Evolutionary conservation across 495 filamentous ascomycete genomes (phyloP).

Genomic region (Aspergillus ostianus): DNA sequence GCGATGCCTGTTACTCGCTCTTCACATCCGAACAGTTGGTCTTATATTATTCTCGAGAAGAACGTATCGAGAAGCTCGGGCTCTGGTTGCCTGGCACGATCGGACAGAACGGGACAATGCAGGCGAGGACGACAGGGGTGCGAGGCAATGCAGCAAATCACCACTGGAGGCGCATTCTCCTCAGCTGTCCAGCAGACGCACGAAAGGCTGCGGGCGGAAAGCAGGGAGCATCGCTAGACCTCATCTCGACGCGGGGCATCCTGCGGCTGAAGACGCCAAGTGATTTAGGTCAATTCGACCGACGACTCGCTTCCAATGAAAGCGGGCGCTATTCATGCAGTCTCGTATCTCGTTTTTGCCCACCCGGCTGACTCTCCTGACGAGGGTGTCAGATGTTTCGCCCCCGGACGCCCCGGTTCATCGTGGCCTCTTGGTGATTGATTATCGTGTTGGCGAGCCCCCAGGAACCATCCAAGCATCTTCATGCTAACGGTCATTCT

Average conservation of each 20-base stretch:
- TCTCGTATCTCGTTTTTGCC: background rate
- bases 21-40: background rate
- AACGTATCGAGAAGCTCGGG: background rate
- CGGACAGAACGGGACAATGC: background rate
- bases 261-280: background rate
- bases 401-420: too few species aligned
- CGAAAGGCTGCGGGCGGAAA: background rate
- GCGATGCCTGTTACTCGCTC: background rate
- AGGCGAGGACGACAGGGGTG: background rate
- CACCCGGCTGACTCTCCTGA: background rate
- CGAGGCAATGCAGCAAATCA: background rate
- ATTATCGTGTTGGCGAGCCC: background rate
- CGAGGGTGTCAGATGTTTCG: background rate
- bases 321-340: background rate
- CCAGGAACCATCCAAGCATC: background rate
- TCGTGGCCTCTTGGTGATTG: background rate
- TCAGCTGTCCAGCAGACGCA: background rate
- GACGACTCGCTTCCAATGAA: background rate
- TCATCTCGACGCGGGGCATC: background rate
- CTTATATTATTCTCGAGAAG: background rate
- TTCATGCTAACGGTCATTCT: background rate
- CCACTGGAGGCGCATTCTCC: background rate
- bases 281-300: background rate
- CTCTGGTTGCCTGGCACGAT: background rate
- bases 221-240: too few species aligned